phyloP scores from a whole-genome alignment of 768 basidiomycete genomes.

The Scleroderma bovista region DNA sequence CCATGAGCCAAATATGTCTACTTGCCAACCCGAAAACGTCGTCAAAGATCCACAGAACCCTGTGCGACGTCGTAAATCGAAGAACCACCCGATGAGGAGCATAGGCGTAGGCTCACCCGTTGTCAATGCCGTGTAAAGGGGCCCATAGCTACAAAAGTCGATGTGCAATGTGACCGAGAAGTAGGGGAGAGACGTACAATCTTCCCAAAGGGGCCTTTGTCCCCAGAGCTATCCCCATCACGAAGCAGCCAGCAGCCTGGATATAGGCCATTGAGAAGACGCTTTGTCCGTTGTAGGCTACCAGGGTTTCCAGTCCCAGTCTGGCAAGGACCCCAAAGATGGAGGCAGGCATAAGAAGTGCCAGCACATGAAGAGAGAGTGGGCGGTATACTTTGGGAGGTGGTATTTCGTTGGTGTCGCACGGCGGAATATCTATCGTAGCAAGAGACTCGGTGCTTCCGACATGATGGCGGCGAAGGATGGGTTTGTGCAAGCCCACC shows the following conservation, averaged over 20 bases:
- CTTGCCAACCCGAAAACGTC: constrained; percentile 94
- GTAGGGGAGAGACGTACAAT: constrained; percentile 49
- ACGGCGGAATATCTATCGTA: constrained; percentile 37
- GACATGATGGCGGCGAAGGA: neutral
- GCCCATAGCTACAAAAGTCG: constrained; percentile 60
- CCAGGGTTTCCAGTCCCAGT: constrained; percentile 71
- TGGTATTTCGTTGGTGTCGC: constrained; percentile 27
- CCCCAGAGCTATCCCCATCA: constrained; percentile 80
- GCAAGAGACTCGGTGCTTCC: constrained; percentile 34
- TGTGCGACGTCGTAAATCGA: constrained; percentile 18
- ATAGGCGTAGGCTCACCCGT: constrained; percentile 51
- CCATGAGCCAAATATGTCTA: constrained; percentile 84
- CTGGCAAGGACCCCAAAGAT: constrained; percentile 82
- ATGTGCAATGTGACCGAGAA: constrained; percentile 5
- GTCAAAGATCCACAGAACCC: constrained; percentile 96
- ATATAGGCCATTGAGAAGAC: constrained; percentile 83
- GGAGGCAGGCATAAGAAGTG: constrained; percentile 74
- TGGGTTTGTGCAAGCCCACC: neutral
- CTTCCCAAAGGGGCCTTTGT: constrained; percentile 67
- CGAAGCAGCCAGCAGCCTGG: constrained; percentile 82
- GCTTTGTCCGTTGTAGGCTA: constrained; percentile 63
- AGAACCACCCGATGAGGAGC: neutral
- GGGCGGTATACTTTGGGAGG: constrained; percentile 41
- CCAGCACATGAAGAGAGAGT: constrained; percentile 56
- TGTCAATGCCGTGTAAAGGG: constrained; percentile 81